These are phyloP conservation scores for Orychophragmus violaceus DNA, from an alignment of 345 rosid species.

Conservation along the genomic window DNA sequence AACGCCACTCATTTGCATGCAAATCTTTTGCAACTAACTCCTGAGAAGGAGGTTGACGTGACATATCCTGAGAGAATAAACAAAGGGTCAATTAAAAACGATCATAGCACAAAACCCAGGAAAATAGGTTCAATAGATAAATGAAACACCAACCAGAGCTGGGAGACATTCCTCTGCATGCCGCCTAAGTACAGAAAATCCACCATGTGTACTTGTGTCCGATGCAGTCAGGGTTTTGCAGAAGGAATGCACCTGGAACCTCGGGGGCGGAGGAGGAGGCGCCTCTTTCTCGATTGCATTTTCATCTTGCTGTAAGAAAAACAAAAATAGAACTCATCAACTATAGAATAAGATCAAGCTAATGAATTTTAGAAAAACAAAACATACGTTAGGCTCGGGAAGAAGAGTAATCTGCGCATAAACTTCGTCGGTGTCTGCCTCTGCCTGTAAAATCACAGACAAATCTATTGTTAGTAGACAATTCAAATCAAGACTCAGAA, in stretches of 20 bases:
- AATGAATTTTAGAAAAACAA: not conserved
- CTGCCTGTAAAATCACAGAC: constrained; percentile 47
- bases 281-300: constrained; percentile 46
- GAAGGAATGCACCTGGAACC: constrained; percentile 68
- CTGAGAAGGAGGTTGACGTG: constrained; percentile 78
- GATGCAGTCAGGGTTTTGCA: constrained; percentile 91
- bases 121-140: not conserved
- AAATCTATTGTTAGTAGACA: not conserved
- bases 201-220: constrained; percentile 90
- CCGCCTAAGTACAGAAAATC: constrained; percentile 72
- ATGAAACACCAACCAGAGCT: constrained; percentile 47
- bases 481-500: not conserved
- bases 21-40: constrained; percentile 76
- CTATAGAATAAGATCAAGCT: not conserved
- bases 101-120: not conserved
- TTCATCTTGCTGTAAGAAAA: constrained; percentile 46
- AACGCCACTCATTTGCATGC: constrained; percentile 74
- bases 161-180: constrained; percentile 92
- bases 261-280: constrained; percentile 47
- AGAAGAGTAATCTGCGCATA: constrained; percentile 75
- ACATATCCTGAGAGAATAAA: constrained; percentile 59
- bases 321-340: not conserved
- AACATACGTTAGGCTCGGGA: constrained; percentile 48
- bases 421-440: constrained; percentile 80
- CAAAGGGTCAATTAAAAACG: not conserved